phyloP scores from a whole-genome alignment of 2,329 filamentous ascomycete species.

The Nakataea oryzae region DNA sequence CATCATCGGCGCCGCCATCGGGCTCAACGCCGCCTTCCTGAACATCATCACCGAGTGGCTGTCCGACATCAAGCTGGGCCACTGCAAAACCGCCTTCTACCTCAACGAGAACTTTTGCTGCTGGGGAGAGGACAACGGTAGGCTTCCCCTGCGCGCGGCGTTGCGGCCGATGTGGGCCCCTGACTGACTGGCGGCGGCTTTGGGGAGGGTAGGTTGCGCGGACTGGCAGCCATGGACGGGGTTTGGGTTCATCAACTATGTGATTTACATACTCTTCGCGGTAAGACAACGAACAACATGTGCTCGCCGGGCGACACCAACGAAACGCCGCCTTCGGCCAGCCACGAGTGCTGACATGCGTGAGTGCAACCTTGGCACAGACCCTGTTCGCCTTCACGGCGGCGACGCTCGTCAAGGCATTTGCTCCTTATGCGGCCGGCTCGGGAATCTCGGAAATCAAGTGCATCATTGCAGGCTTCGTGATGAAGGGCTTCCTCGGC shows the following conservation, averaged over 20 bases:
- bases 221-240: constrained; percentile 88
- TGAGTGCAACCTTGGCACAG: no score
- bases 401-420: constrained; percentile 76
- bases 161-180: background rate
- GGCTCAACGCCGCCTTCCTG: constrained; percentile 81
- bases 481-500: constrained; percentile 97
- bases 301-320: background rate
- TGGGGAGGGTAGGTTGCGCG: constrained; percentile 52
- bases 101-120: constrained; percentile 97
- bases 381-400: constrained; percentile 72
- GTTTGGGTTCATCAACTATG: constrained; percentile 69
- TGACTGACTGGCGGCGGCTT: background rate
- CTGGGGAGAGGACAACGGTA: constrained; percentile 85
- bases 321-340: constrained; percentile 4
- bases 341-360: constrained; percentile 3
- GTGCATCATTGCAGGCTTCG: constrained; percentile 95
- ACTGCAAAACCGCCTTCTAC: constrained; percentile 93
- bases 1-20: constrained; percentile 84
- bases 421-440: constrained; percentile 91
- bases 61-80: constrained; percentile 88
- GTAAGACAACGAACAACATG: constrained; percentile 30
- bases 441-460: constrained; percentile 99
- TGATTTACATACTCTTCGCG: constrained; percentile 80
- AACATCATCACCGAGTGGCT: constrained; percentile 98
- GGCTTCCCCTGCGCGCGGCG: constrained; percentile 7